phyloP scores from a whole-genome alignment of 2,329 filamentous ascomycete species.

The Aspergillus spinulosporus region DNA sequence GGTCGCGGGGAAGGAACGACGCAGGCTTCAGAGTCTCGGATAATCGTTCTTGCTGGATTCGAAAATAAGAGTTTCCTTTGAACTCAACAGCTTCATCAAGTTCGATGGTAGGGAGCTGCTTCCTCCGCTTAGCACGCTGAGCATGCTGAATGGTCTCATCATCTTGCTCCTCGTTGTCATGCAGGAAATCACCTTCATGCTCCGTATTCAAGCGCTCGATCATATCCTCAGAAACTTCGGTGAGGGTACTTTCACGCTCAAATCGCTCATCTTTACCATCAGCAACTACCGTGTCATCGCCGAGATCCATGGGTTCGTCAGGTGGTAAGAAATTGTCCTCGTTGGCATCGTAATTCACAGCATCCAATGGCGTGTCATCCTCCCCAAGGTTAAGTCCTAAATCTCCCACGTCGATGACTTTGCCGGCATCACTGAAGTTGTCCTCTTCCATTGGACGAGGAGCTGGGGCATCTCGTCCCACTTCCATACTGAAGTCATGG shows the following conservation, averaged over 20 bases:
- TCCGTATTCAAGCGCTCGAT: slow-evolving; percentile 48
- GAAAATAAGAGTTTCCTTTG: slow-evolving; percentile 69
- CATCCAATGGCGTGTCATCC: slow-evolving; percentile 46
- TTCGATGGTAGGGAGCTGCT: slow-evolving; percentile 64
- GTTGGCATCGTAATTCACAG: slow-evolving; percentile 38
- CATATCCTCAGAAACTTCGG: slow-evolving; percentile 66
- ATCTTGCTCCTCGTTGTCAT: slow-evolving; percentile 53
- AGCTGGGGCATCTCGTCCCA: slow-evolving; percentile 80
- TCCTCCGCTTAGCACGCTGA: slow-evolving; percentile 76
- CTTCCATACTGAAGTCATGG: slow-evolving; percentile 71
- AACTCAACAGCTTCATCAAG: slow-evolving; percentile 81
- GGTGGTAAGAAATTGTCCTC: slow-evolving; percentile 56
- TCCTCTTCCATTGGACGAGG: slow-evolving; percentile 60
- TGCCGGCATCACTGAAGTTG: slow-evolving; percentile 62
- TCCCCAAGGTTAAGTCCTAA: slow-evolving; percentile 50
- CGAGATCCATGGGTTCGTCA: slow-evolving; percentile 56
- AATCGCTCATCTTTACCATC: slow-evolving; percentile 49
- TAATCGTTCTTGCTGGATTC: slow-evolving; percentile 80
- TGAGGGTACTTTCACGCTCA: slow-evolving; percentile 66
- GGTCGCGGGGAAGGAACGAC: slow-evolving; percentile 82
- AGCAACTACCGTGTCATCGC: slow-evolving; percentile 57
- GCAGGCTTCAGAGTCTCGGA: slow-evolving; percentile 82
- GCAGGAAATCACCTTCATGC: slow-evolving; percentile 48
- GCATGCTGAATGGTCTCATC: slow-evolving; percentile 61
- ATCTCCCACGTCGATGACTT: slow-evolving; percentile 59